Base-by-base conservation (phyloP, 495 filamentous ascomycete species). In the Penicillium pulvis region DNA sequence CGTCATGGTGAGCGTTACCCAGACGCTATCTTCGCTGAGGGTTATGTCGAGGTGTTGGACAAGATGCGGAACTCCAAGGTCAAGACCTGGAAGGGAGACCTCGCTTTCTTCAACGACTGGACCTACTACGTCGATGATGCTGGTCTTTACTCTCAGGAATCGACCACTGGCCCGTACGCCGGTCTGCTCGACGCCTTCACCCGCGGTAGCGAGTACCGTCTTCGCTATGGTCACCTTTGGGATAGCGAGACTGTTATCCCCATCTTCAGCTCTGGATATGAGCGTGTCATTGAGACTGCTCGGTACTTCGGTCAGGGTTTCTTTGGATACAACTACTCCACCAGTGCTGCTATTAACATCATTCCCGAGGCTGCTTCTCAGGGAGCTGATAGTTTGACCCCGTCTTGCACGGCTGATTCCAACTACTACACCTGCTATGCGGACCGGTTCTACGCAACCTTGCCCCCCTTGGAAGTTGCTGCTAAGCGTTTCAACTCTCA, bases 1-100 rank as follows among this genome's bases (percentile, higher is more conserved):
- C 71, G 81, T 52, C 81, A 84, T 63, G 80, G 72, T 11, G 81
- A 84, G 55, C 71, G 81, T 28, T 83, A 79, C 61, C 81, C 81
- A 19, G 62, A 63, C 44, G 45, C 48, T 1, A 49, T 31, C 3
- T 54, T 70, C 10, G 46, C 53, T 2, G 68, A 68, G 47, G 46
- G 65, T 2, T 45, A 63, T 57, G 54, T 31, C 30, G 53, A 41
- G 4, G 39, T 41, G 1, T 17, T 41, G 39, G 39, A 36, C 12
- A 42, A 36, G 28, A 53, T 23, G 30, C 20, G n/a, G 20, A 31
- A 28, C 16, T 33, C 56, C 11, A 43, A 52, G 6, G 42, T 61
- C 14, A 44, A 35, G 5, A 64, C 65, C 4, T 63, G 73, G n/a
- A 64, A 65, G n/a, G 81, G 78, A 10, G 68, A 77, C 53, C 72